phyloP scores from a whole-genome alignment of 306 rosid species.

The Purshia tridentata region DNA sequence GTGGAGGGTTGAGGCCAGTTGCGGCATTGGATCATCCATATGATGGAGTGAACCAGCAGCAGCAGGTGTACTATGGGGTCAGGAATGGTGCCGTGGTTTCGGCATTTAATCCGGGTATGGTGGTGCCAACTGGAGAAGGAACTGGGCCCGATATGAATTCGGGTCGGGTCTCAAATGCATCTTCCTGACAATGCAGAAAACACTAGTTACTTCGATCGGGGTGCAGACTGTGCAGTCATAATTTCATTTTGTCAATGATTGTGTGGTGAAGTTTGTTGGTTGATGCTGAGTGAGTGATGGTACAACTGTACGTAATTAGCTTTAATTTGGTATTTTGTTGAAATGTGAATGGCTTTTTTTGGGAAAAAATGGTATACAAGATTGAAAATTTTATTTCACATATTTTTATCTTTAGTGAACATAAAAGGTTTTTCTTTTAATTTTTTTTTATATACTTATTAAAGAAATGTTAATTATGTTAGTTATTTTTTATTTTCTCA shows the following conservation, averaged over 20 bases:
- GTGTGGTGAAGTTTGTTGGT: neutral
- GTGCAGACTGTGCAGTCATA: conserved; percentile 5
- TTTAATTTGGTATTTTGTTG: no score
- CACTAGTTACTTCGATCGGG: conserved; percentile 16
- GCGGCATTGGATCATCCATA: conserved; percentile 41
- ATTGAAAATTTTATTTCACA: no score
- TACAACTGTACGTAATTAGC: neutral
- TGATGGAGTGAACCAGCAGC: conserved; percentile 43
- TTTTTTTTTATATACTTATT: no score
- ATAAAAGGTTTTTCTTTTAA: no score
- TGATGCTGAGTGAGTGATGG: neutral
- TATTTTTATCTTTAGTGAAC: no score
- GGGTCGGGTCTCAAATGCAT: conserved; percentile 47
- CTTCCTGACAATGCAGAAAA: conserved; percentile 3
- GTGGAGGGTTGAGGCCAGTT: conserved; percentile 47
- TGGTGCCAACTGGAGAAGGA: conserved; percentile 46
- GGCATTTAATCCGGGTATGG: conserved; percentile 40
- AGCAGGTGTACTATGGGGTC: conserved; percentile 51
- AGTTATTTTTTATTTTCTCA: no score
- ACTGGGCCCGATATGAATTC: conserved; percentile 36
- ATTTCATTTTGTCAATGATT: neutral
- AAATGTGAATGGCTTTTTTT: no score
- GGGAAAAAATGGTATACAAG: no score
- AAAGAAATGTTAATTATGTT: no score
- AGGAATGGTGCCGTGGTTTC: conserved; percentile 27